Evolutionary conservation across 2,329 filamentous ascomycete genomes (phyloP).

Genomic region (Nemania serpens): DNA sequence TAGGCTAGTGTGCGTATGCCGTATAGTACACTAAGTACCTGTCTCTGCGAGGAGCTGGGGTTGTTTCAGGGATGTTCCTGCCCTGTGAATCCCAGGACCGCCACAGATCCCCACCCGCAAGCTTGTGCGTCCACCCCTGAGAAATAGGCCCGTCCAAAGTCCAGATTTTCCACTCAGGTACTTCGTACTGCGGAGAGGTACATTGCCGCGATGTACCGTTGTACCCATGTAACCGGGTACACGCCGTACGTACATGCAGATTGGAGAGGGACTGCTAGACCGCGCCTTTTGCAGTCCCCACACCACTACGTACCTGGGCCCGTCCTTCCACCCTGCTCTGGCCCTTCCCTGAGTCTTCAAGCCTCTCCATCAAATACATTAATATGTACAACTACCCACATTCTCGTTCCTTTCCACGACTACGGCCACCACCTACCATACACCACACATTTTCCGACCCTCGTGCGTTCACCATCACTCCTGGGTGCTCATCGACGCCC

Average conservation of each 20-base stretch:
- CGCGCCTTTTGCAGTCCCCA: conserved; percentile 38
- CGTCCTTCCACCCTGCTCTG: conserved; percentile 30
- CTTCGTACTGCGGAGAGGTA: conserved; percentile 29
- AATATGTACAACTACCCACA: conserved; percentile 44
- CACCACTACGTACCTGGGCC: conserved; percentile 23
- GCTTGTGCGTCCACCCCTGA: conserved; percentile 21
- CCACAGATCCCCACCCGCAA: conserved; percentile 30
- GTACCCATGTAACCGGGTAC: conserved; percentile 30
- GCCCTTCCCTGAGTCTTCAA: conserved; percentile 20
- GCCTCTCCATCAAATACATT: conserved; percentile 41
- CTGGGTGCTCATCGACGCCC: conserved; percentile 25
- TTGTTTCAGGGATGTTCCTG: conserved; percentile 36
- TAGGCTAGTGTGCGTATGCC: not conserved
- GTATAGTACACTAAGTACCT: not conserved
- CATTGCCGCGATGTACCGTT: not conserved
- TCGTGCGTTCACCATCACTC: conserved; percentile 31
- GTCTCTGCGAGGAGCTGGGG: conserved; percentile 20
- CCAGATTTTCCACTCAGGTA: conserved; percentile 26
- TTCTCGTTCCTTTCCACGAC: conserved; percentile 29
- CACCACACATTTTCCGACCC: conserved; percentile 29
- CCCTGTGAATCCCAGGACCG: conserved; percentile 36
- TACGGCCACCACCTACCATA: conserved; percentile 29
- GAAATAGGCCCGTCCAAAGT: conserved; percentile 23
- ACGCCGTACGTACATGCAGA: conserved; percentile 22
- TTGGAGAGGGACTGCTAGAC: conserved; percentile 34